Evolutionary conservation across 768 basidiomycete species (phyloP), one percentile per base, ranked within the genome.

Genomic region (Cystofilobasidium capitatum): DNA sequence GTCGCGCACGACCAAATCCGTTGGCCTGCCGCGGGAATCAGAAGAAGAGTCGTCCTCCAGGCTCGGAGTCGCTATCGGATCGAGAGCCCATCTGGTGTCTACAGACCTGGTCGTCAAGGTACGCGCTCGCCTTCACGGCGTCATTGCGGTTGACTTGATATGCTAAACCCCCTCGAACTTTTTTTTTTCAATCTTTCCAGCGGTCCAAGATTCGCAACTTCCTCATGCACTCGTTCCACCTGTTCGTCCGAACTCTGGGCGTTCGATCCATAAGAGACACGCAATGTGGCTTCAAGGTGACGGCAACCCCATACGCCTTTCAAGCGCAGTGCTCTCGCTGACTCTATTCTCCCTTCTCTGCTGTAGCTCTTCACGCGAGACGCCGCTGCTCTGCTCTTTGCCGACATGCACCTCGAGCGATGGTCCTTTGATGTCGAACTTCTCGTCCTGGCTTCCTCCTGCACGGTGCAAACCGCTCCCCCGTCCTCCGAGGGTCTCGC

Each of bases 351-450:
- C 68, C 5, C 22, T 42, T 2, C 54, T 55, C 13, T 22, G 2
- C 35, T 17, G 6, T 64, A 79, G 76, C 83, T 97, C 33, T 93
- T 94, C 78, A 86, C 91, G 20, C 88, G 91, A 14, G 73, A 80
- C 3, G 86, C 91, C 0, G 91, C 91, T 12, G 84, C 81, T 61
- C 83, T 83, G 67, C 85, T 97, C 69, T 97, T 94, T 77, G 90
- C 90, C 0, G 81, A 82, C 1, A 87, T 94, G 74, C 92, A 89
- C 73, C 86, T 94, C 35, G 80, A 87, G 7, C 87, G 88, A 0
- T 97, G 93, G 93, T 92, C 94, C 76, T 97, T 97, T 73, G 93
- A 97, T 77, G 92, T 96, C 66, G 93, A 97, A 76, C 83, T 96
- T 6, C 80, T 97, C 24, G 80, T 96, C 13, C 81, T 93, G 44